Percentiles rank a stretch among this genome's conserved stretches.
Conservation (phyloP, 78 protist species). For the Dictyostelium intermedium region DNA sequence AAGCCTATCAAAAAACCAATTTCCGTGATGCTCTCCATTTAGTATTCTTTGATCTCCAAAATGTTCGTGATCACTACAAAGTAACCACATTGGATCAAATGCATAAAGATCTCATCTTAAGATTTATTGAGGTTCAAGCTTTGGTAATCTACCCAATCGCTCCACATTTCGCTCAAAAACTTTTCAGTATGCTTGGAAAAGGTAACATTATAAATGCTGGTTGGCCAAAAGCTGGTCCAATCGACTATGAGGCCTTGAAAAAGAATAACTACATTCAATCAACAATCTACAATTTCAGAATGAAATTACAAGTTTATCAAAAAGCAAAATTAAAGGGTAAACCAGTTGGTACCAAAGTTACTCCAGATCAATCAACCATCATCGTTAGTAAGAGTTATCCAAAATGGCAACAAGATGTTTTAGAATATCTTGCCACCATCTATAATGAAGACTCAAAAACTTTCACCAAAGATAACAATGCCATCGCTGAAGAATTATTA, state of each 20-base stretch:
- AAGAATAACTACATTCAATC: constrained; percentile 54
- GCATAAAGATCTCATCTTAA: constrained; percentile 84
- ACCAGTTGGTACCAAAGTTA: constrained; percentile 2
- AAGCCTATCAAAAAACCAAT: constrained; percentile 78
- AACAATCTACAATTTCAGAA: constrained; percentile 31
- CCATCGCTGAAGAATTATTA: constrained; percentile 37
- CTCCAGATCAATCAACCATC: constrained; percentile 48
- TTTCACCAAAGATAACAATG: constrained; percentile 45
- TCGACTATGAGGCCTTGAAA: constrained; percentile 52
- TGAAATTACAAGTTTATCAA: constrained; percentile 22
- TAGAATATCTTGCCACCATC: constrained; percentile 34
- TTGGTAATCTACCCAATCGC: constrained; percentile 95
- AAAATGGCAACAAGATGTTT: constrained; percentile 44
- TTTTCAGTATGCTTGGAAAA: constrained; percentile 89
- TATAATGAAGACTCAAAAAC: constrained; percentile 13
- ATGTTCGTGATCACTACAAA: constrained; percentile 91
- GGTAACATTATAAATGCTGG: constrained; percentile 66
- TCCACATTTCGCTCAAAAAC: constrained; percentile 97
- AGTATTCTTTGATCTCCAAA: constrained; percentile 90
- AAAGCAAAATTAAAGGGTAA: constrained; percentile 64
- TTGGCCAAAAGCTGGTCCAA: constrained; percentile 67
- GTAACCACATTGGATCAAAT: constrained; percentile 1
- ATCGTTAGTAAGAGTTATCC: constrained; percentile 47
- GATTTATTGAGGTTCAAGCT: constrained; percentile 88
- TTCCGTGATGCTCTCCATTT: constrained; percentile 95